Evolutionary conservation across 257 asterid genomes (phyloP), one percentile per base, ranked within the genome.

Genomic region (Petunia axillaris): DNA sequence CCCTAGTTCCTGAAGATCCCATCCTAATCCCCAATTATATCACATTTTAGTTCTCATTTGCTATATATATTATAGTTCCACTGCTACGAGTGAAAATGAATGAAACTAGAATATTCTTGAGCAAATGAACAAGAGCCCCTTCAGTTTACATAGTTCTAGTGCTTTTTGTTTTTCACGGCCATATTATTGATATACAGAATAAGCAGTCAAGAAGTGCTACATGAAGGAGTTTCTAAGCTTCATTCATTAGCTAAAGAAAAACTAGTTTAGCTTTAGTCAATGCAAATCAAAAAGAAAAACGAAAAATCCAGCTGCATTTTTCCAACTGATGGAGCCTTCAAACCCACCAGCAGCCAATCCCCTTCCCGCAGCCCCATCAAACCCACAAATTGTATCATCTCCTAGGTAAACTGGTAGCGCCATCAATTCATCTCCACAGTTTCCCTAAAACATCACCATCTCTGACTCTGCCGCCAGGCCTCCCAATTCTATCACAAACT

Each of bases 1-100:
- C 62, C 77, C 62, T 48, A 40, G 46, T 50, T 73, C 5, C 25
- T 48, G 44, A 50, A 48, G 60, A 35, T 11, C 44, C 77, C 62
- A 73, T 50, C 62, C 62, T 35, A 35, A 44, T 50, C 8, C 77
- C 77, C 35, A 73, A 35, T 73, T 50, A 73, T 73, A 73, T 48
- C 62, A 35, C 62, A 73, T 50, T 67, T 35, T 35, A 25, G 43
- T 50, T 71, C 35, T 36, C 60, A 71, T 35, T 71, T 71, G 46
- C 44, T 71, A 50, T 44, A 71, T 50, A 50, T 50, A 50, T 71
- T 48, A 71, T 71, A 71, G 7, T 35, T 48, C 59, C 52, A 6
- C 44, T 60, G 3, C 60, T 35, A 35, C 44, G 50, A 50, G 35
- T 48, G 60, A 48, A 9, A 52, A 52, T 11, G 57, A 71, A 71